A percentile compares a stretch with the other conserved stretches of the same genome.
Evolutionary conservation across 371 early-diverging fungal genomes (phyloP).

Genomic region (Chytridium lagenaria): DNA sequence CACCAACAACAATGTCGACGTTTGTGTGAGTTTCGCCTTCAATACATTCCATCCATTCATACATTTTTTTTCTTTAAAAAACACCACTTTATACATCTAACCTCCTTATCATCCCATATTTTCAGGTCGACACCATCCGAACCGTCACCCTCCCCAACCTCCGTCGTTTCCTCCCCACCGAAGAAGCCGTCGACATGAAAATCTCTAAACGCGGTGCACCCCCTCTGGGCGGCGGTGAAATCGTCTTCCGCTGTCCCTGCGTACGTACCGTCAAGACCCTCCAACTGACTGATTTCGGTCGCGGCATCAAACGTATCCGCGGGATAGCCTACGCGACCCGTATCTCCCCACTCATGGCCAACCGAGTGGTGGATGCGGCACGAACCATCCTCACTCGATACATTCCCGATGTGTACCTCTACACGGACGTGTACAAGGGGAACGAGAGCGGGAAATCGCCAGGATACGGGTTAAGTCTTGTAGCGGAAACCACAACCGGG

Average conservation of each 20-base stretch:
- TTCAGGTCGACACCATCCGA: constrained; percentile 83
- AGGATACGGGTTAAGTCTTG: constrained; percentile 89
- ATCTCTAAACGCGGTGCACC: constrained; percentile 91
- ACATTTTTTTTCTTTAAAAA: constrained; percentile 18
- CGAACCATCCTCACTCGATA: constrained; percentile 82
- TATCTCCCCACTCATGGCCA: constrained; percentile 94
- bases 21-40: constrained; percentile 42
- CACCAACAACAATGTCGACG: constrained; percentile 90
- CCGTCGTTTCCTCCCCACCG: constrained; percentile 64
- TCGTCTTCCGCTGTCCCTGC: constrained; percentile 83
- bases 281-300: constrained; percentile 76
- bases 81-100: neutral
- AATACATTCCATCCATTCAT: neutral
- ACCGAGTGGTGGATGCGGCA: constrained; percentile 90
- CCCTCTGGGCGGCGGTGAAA: constrained; percentile 95
- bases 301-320: constrained; percentile 91
- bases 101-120: neutral
- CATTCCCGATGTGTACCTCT: constrained; percentile 96
- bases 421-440: constrained; percentile 95
- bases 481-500: constrained; percentile 91
- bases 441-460: constrained; percentile 92
- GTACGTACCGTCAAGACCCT: constrained; percentile 82
- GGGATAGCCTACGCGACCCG: constrained; percentile 94
- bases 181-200: constrained; percentile 39
- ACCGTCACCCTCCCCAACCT: constrained; percentile 87